Evolutionary conservation across 768 basidiomycete genomes (phyloP), one percentile per base, ranked within the genome.

Genomic region (Boletus barrowsii): DNA sequence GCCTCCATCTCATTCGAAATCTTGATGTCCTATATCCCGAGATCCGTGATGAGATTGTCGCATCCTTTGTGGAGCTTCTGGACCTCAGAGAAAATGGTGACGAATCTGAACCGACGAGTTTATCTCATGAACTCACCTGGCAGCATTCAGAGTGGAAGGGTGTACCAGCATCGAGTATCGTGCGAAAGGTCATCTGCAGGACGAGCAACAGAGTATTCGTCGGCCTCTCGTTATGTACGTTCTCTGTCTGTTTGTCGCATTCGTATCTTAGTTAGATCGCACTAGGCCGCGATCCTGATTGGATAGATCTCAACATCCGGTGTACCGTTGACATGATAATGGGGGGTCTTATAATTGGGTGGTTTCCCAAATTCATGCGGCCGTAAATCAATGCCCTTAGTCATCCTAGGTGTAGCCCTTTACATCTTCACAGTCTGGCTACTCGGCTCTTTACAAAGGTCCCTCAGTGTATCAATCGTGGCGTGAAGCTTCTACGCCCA

Each of bases 11-110:
- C 10, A 72, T 71, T 4, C 67, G 78, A 10, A 76, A 74, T 44
- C 65, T 82, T 8, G 71, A 65, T 0, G 52, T 49, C 2, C 56
- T 75, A 4, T 76, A 75, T 53, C 68, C 73, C 1, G 71, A 73
- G 18, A 61, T 84, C 15, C 70, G 68, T 8, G 74, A 79, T 18
- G 83, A 85, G 54, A 65, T 82, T 24, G 41, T 60, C 1, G 49
- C 63, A 0, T 69, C 81, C 1, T 76, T 82, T 49, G 58, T 65
- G 3, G 77, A 77, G 1, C 58, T 68, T 30, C 67, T 83, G 18
- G 47, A 54, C 44, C 48, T 64, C 14, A 53, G 17, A 47, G 41
- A 39, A 17, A 39, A n/a, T 4, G 37, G 37, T 39, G 37, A 39
- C 5, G n/a, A 18, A n/a, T 35, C 14, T 35, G 33, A 39, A 39